These are phyloP conservation scores for Pyrenophora seminiperda DNA, from an alignment of 2,329 filamentous ascomycete species.

Conservation along the genomic window DNA sequence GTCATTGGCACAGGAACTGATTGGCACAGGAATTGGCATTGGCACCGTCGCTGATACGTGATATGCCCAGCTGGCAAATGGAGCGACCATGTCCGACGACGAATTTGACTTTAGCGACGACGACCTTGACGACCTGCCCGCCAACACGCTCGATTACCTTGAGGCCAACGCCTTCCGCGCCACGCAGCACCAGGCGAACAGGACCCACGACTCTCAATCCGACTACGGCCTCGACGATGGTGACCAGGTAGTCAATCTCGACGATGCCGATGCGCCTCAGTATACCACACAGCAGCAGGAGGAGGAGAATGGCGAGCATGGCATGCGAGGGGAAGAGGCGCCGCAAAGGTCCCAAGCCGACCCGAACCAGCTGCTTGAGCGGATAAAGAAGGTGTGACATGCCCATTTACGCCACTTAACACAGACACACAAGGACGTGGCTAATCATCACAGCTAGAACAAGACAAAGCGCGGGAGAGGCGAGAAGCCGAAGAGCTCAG, in stretches of 20 bases:
- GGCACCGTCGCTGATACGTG: too few relatives aligned
- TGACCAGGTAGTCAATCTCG: constrained; percentile 51
- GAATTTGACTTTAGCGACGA: constrained; percentile 54
- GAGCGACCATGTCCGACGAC: constrained; percentile 47
- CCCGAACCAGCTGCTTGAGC: constrained; percentile 45
- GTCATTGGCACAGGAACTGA: too few relatives aligned
- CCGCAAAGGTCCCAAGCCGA: constrained; percentile 37
- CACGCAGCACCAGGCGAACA: constrained; percentile 33
- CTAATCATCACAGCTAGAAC: constrained; percentile 49
- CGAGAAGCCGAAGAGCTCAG: constrained; percentile 36
- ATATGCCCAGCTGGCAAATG: constrained; percentile 1
- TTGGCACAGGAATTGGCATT: too few relatives aligned
- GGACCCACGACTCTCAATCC: constrained; percentile 10
- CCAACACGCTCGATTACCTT: constrained; percentile 52
- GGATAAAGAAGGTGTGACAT: constrained; percentile 48
- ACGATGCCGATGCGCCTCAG: constrained; percentile 37
- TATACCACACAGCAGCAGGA: constrained; percentile 6
- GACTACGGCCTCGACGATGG: constrained; percentile 56
- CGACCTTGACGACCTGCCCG: constrained; percentile 53
- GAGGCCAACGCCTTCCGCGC: constrained; percentile 52
- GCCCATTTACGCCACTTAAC: background rate
- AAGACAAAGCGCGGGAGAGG: constrained; percentile 45
- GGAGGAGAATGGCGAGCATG: constrained; percentile 5
- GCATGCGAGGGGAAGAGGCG: constrained; percentile 28
- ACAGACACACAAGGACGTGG: background rate